Conservation (phyloP, 495 filamentous ascomycete genomes). For the Hypomontagnella submonticulosa region DNA sequence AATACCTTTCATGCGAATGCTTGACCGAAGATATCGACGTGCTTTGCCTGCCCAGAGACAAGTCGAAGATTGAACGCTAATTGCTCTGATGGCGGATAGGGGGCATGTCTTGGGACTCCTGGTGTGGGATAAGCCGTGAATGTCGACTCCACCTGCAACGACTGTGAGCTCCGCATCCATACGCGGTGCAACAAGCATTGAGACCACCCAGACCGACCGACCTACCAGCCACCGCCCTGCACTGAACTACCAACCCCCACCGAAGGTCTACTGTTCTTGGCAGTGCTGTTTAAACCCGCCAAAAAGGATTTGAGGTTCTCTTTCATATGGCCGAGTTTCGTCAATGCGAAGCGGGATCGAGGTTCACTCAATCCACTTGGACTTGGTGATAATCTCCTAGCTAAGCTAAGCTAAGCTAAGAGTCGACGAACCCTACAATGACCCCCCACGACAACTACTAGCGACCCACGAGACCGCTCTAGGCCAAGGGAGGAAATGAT, state of each 20-base stretch:
- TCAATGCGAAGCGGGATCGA: conserved; percentile 19
- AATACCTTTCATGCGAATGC: conserved; percentile 17
- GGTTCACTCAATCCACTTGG: conserved; percentile 4
- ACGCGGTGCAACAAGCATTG: conserved; percentile 31
- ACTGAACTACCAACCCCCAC: conserved; percentile 34
- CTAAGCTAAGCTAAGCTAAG: conserved; percentile 3
- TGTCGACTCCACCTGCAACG: conserved; percentile 33
- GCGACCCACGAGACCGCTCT: conserved; percentile 31
- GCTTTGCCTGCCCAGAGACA: conserved; percentile 9
- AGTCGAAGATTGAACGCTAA: conserved; percentile 11
- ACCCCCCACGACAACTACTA: conserved; percentile 31
- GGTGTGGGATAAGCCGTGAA: conserved; percentile 18
- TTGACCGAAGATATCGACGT: conserved; percentile 25
- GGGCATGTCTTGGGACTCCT: conserved; percentile 12
- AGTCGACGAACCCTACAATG: conserved; percentile 22
- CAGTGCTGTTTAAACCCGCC: conserved; percentile 19
- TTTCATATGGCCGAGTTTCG: conserved; percentile 2
- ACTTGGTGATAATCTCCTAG: conserved; percentile 14
- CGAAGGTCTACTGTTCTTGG: conserved; percentile 13
- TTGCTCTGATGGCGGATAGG: conserved; percentile 11
- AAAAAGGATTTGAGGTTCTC: background rate
- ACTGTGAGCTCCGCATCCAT: conserved; percentile 25
- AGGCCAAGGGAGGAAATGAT: conserved; percentile 22
- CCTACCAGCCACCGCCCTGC: conserved; percentile 30
- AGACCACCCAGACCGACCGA: conserved; percentile 19